These are phyloP conservation scores for Trichoderma sp. DNA, from an alignment of 2,329 filamentous ascomycete genomes.

Conservation along the genomic window DNA sequence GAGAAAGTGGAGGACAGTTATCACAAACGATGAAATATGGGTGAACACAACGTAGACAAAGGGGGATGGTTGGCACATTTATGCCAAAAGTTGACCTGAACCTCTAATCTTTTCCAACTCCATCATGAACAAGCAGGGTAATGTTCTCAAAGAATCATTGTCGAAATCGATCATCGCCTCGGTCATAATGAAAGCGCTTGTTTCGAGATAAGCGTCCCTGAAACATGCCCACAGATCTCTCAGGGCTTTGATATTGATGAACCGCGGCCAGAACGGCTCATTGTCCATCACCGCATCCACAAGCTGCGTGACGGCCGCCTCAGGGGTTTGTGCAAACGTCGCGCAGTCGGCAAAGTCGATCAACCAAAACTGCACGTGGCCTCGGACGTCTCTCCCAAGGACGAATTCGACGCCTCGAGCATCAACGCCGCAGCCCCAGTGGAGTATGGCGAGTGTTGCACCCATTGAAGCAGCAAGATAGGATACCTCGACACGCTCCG, in stretches of 20 bases:
- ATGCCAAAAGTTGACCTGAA: conserved; percentile 18
- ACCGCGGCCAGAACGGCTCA: conserved; percentile 29
- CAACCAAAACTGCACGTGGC: conserved; percentile 32
- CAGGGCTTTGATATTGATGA: conserved; percentile 26
- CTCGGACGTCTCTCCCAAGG: conserved; percentile 28
- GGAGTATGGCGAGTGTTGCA: conserved; percentile 33
- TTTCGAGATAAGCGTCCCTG: conserved; percentile 28
- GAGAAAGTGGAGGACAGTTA: neutral
- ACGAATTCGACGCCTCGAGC: conserved; percentile 34
- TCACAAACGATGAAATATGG: neutral
- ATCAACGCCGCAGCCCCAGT: conserved; percentile 35
- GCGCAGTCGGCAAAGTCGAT: conserved; percentile 34
- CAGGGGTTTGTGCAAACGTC: conserved; percentile 14
- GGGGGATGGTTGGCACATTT: neutral
- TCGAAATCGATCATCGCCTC: conserved; percentile 10
- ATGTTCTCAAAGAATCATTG: conserved; percentile 12
- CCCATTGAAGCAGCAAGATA: conserved; percentile 32
- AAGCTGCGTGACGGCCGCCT: conserved; percentile 28
- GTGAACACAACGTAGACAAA: neutral
- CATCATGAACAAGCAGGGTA: conserved; percentile 27
- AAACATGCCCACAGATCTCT: conserved; percentile 28
- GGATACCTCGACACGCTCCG: conserved; percentile 12
- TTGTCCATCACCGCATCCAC: conserved; percentile 29
- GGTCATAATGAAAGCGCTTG: conserved; percentile 26
- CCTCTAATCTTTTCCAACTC: conserved; percentile 29